Evolutionary conservation across 768 basidiomycete genomes (phyloP), one percentile per base, ranked within the genome.

Genomic region (Tricholoma bakamatsutake): DNA sequence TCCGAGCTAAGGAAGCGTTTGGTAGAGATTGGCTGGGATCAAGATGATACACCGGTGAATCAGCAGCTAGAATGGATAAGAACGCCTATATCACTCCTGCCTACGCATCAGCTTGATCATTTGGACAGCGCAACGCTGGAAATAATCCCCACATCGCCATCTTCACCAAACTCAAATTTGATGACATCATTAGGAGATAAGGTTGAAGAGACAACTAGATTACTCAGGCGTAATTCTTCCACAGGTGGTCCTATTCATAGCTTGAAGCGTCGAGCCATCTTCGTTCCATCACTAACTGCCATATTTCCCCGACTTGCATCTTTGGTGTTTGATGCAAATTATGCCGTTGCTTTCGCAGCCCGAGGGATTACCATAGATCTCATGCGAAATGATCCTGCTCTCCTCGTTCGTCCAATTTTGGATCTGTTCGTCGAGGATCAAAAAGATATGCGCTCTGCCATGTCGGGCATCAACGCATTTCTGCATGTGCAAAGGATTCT

Each of bases 11-110:
- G 80, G 52, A 81, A 81, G 57, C 80, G 82, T 42, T 72, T 92
- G 15, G 78, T 81, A 1, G 87, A 90, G 56, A 83, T 92, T 49
- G 88, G 88, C 12, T 92, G 88, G 87, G 78, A 76, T 4, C 77
- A 85, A 37, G 84, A 87, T 30, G 78, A 82, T 53, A 72, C 70
- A 2, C 67, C 77, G 9, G 71, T 77, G 8, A 82, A 88, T 61
- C 79, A 80, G 52, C 76, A 80, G 55, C 72, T 76, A 27, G 79
- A 83, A 61, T 77, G 82, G 77, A 76, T 82, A 56, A 74, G 72
- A 62, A 85, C 82, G 4, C 88, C 88, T 1, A 76, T 90, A 59
- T 83, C 86, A 4, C 72, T 88, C 13, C 68, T 90, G 0, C 83
- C 88, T 0, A 73, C 72, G 1, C 69, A 75, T 34, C 80, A 85